Percentiles rank a stretch among this genome's conserved stretches.
Conservation (phyloP, 768 basidiomycete genomes). For the Podaxis rugospora region DNA sequence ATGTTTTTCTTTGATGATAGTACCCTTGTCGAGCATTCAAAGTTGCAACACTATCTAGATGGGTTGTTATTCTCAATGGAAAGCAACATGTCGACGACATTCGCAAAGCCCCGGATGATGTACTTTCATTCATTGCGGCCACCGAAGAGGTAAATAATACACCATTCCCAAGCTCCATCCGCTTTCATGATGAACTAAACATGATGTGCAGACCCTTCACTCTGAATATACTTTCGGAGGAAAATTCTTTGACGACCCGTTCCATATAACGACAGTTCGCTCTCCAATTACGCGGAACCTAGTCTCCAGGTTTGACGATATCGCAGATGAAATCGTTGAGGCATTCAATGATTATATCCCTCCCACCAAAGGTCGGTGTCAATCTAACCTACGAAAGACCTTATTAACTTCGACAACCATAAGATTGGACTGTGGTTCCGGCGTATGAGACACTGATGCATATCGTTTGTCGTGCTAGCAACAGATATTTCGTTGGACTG, state of each 20-base stretch:
- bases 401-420: background rate
- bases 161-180: background rate
- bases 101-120: slow-evolving; percentile 25
- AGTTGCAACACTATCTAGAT: slow-evolving; percentile 18
- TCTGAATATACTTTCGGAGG: slow-evolving; percentile 30
- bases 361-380: slow-evolving; percentile 17
- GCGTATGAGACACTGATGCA: slow-evolving; percentile 20
- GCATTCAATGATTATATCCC: slow-evolving; percentile 36
- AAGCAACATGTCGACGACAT: slow-evolving; percentile 28
- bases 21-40: slow-evolving; percentile 12
- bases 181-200: background rate
- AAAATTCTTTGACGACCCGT: slow-evolving; percentile 21
- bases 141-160: slow-evolving; percentile 3
- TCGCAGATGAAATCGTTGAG: slow-evolving; percentile 36
- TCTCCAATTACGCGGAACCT: slow-evolving; percentile 30
- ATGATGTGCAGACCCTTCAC: slow-evolving; percentile 25
- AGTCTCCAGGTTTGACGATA: slow-evolving; percentile 25
- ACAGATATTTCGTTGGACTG: slow-evolving; percentile 40
- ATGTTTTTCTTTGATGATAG: background rate
- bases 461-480: slow-evolving; percentile 34
- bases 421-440: slow-evolving; percentile 34
- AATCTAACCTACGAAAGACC: background rate
- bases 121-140: slow-evolving; percentile 18
- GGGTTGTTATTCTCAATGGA: slow-evolving; percentile 28
- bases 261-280: slow-evolving; percentile 21